Evolutionary conservation across 1,284 basidiomycete species (phyloP).

Genomic region (Rhodotorula sp.): DNA sequence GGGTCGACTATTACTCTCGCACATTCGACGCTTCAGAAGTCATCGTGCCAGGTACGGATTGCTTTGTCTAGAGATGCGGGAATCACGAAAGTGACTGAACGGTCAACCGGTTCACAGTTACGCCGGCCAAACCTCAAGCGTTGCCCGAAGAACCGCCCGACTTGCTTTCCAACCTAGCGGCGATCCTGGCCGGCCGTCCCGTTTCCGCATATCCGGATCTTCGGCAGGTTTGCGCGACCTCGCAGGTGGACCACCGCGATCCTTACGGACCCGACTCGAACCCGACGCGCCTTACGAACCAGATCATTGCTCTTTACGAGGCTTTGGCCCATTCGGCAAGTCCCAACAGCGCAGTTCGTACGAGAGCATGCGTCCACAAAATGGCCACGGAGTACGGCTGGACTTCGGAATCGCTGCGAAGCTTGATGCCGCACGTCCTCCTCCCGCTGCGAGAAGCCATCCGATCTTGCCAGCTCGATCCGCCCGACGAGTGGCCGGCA

Average conservation of each 20-base stretch:
- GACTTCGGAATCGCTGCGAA: slow-evolving; percentile 51
- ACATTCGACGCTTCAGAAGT: no score
- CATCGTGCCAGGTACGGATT: neutral
- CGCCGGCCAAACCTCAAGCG: neutral
- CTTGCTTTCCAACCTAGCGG: slow-evolving; percentile 4
- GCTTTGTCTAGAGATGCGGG: no score
- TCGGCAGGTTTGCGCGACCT: neutral
- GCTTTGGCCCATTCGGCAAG: neutral
- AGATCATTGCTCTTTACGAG: slow-evolving; percentile 21
- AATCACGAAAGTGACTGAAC: no score
- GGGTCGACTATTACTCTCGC: slow-evolving; percentile 77
- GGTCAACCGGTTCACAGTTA: neutral
- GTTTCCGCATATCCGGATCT: neutral
- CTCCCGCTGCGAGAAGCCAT: slow-evolving; percentile 79
- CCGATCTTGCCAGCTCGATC: slow-evolving; percentile 72
- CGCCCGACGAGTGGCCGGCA: slow-evolving; percentile 68
- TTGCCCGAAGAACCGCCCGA: slow-evolving; percentile 7
- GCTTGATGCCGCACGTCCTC: slow-evolving; percentile 62
- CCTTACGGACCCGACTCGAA: slow-evolving; percentile 24
- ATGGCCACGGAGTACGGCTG: slow-evolving; percentile 50
- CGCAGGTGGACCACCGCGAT: neutral
- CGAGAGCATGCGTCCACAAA: slow-evolving; percentile 52
- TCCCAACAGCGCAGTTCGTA: slow-evolving; percentile 2
- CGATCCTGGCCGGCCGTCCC: slow-evolving; percentile 6
- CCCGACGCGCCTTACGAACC: neutral